Percentiles rank a stretch among this genome's conserved stretches.
Evolutionary conservation across 2,329 filamentous ascomycete genomes (phyloP).

Genomic region (Trichoderma hamatum): DNA sequence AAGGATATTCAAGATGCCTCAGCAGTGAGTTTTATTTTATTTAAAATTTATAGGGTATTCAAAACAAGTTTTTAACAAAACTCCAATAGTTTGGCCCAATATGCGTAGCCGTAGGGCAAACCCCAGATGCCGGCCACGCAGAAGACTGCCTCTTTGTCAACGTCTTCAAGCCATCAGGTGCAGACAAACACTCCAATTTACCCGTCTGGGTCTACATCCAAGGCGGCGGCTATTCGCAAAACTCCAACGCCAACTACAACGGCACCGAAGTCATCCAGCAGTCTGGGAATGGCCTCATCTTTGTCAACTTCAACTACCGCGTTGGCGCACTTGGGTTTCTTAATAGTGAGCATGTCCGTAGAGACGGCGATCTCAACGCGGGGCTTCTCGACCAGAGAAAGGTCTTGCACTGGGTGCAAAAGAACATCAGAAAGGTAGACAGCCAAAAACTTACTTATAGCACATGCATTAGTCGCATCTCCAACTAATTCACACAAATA

Average conservation of each 20-base stretch:
- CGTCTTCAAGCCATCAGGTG: constrained; percentile 49
- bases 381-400: constrained; percentile 67
- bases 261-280: constrained; percentile 50
- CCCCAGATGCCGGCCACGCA: constrained; percentile 24
- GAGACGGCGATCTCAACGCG: constrained; percentile 62
- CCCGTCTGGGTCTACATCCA: constrained; percentile 48
- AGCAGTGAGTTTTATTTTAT: constrained; percentile 34
- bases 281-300: constrained; percentile 52
- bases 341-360: constrained; percentile 56
- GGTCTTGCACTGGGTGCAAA: constrained; percentile 62
- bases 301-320: constrained; percentile 66
- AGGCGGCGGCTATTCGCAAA: constrained; percentile 52
- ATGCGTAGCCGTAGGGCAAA: constrained; percentile 46
- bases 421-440: constrained; percentile 59
- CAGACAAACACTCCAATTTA: constrained; percentile 36
- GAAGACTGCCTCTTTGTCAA: constrained; percentile 56
- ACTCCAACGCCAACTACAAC: constrained; percentile 57
- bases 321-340: constrained; percentile 67
- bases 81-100: constrained; percentile 47
- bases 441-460: no score
- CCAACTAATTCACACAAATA: constrained; percentile 24
- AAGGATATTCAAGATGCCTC: constrained; percentile 42
- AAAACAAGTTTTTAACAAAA: neutral
- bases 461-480: constrained; percentile 9
- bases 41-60: neutral